These are phyloP conservation scores for Apocynum venetum DNA, from an alignment of 257 asterid species.

Conservation along the genomic window DNA sequence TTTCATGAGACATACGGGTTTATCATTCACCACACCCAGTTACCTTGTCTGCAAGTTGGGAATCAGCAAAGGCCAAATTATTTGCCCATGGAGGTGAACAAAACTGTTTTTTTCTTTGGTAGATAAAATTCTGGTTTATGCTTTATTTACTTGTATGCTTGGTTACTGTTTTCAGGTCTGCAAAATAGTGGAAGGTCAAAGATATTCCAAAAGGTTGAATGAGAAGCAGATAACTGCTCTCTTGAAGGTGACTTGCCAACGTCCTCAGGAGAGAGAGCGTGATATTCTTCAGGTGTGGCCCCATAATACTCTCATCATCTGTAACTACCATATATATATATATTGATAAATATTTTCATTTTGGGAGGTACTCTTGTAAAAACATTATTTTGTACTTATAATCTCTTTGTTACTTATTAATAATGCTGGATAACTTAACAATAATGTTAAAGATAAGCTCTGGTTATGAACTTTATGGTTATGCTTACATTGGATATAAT, in stretches of 20 bases:
- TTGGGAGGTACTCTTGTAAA: background rate
- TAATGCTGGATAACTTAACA: background rate
- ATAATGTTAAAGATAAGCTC: background rate
- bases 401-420: background rate
- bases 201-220: slow-evolving; percentile 87
- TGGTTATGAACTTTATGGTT: background rate
- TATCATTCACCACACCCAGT: slow-evolving; percentile 65
- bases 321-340: background rate
- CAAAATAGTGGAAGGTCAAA: slow-evolving; percentile 91
- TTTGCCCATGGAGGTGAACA: slow-evolving; percentile 88
- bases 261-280: slow-evolving; percentile 71
- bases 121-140: background rate
- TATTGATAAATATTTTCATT: background rate
- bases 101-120: background rate
- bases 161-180: slow-evolving; percentile 53
- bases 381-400: background rate
- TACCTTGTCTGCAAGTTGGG: slow-evolving; percentile 97
- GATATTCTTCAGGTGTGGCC: slow-evolving; percentile 66
- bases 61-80: slow-evolving; percentile 82
- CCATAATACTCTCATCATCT: background rate
- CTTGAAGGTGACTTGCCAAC: slow-evolving; percentile 94
- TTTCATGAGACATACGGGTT: slow-evolving; percentile 79
- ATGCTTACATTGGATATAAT: background rate
- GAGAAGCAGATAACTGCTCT: slow-evolving; percentile 91
- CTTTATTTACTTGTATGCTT: background rate